Conservation (phyloP, 345 rosid genomes). For the Gossypium anomalum region DNA sequence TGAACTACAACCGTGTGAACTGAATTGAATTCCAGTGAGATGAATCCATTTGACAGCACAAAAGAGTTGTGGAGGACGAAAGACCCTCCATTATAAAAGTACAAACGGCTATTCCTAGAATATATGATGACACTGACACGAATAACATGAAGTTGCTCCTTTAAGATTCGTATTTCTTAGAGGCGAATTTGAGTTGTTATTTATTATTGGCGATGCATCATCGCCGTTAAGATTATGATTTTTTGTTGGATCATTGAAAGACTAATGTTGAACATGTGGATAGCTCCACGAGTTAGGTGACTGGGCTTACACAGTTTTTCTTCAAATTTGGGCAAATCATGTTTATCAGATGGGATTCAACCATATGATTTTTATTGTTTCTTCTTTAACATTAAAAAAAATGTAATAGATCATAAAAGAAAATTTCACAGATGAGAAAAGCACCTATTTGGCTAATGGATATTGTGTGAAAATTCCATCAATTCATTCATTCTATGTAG, state of each 20-base stretch:
- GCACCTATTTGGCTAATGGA: neutral
- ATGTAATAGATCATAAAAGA: neutral
- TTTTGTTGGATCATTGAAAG: slow-evolving; percentile 2
- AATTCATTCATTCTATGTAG: slow-evolving; percentile 8
- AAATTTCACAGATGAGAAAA: neutral
- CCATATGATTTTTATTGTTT: neutral
- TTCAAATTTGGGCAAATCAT: neutral
- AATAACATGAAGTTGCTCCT: slow-evolving; percentile 38
- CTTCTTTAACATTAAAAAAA: no score
- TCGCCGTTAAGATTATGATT: slow-evolving; percentile 16
- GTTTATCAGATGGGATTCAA: neutral
- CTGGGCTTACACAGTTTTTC: neutral
- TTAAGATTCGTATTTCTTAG: slow-evolving; percentile 28
- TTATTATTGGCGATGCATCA: slow-evolving; percentile 22
- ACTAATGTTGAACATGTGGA: neutral
- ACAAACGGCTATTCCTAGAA: slow-evolving; percentile 39
- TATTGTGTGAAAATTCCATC: slow-evolving; percentile 10
- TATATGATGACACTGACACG: slow-evolving; percentile 26
- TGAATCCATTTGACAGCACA: slow-evolving; percentile 29
- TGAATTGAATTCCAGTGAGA: slow-evolving; percentile 29
- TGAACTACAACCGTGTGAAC: slow-evolving; percentile 21
- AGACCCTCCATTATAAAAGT: slow-evolving; percentile 39
- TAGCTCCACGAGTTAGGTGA: slow-evolving; percentile 9
- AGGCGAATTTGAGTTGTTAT: slow-evolving; percentile 27
- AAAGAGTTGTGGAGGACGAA: slow-evolving; percentile 32